A percentile compares a stretch with the other conserved stretches of the same genome.
Conservation (phyloP, 1,139 yeast species). For the Nakaseomyces kungkrabaensis region DNA sequence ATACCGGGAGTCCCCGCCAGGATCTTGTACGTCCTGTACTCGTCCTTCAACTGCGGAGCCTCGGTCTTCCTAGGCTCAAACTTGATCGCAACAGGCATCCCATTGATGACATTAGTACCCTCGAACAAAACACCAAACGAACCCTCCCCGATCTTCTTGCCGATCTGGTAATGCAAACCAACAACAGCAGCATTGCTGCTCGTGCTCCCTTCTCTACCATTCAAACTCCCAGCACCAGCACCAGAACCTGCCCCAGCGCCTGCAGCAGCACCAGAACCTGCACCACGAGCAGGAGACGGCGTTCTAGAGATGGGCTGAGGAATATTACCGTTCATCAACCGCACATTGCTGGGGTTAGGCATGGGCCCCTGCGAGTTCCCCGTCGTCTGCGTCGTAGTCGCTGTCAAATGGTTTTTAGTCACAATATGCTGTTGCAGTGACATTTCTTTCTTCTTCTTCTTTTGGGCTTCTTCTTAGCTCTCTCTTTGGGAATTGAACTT, state of each 20-base stretch:
- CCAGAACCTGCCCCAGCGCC: background rate
- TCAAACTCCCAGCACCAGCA: background rate
- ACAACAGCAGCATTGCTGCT: constrained; percentile 34
- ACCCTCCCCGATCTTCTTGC: constrained; percentile 73
- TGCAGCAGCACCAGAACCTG: background rate
- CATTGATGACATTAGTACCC: constrained; percentile 61
- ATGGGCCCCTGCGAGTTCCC: constrained; percentile 1
- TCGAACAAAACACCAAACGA: constrained; percentile 72
- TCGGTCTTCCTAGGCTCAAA: constrained; percentile 66
- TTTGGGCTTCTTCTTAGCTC: too few relatives aligned
- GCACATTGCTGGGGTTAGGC: constrained; percentile 4
- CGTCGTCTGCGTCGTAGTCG: constrained; percentile 1
- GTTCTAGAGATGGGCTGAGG: background rate
- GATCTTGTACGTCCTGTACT: constrained; percentile 57
- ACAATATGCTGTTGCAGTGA: constrained; percentile 3
- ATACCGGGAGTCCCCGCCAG: constrained; percentile 49
- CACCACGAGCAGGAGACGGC: constrained; percentile 2
- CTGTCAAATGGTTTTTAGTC: constrained; percentile 3
- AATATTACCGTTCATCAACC: constrained; percentile 4
- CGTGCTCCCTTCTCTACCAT: background rate
- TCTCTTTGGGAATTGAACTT: too few relatives aligned
- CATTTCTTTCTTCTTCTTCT: background rate
- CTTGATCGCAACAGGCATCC: constrained; percentile 64
- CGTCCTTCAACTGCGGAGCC: constrained; percentile 66
- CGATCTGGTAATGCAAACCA: constrained; percentile 65